These are phyloP conservation scores for Kwoniella bestiolae DNA, from an alignment of 768 basidiomycete species.

Conservation along the genomic window DNA sequence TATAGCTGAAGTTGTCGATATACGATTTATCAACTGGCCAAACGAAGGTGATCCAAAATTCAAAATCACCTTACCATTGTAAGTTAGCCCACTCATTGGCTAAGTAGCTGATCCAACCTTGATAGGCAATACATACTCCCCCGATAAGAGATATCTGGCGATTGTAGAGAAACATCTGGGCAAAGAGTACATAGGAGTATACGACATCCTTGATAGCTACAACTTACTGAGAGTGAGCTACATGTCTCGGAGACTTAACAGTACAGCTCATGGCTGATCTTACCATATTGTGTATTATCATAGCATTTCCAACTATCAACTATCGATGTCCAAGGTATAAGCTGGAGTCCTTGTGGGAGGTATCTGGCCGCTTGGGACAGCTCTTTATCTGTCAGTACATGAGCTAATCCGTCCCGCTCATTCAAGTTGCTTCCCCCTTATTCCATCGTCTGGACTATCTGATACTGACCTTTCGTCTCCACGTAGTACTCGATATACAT, in stretches of 20 bases:
- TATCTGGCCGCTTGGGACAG: constrained; percentile 57
- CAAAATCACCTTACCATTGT: constrained; percentile 69
- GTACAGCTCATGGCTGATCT: too few species aligned
- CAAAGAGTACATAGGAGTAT: constrained; percentile 82
- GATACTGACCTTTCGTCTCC: too few species aligned
- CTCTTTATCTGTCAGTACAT: constrained; percentile 49
- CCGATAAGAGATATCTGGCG: constrained; percentile 81
- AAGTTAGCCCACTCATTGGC: constrained; percentile 8
- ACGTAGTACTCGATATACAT: constrained; percentile 55
- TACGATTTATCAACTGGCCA: constrained; percentile 78
- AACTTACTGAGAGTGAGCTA: constrained; percentile 46
- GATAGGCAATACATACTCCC: constrained; percentile 47
- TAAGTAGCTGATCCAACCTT: background rate
- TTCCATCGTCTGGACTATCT: too few species aligned
- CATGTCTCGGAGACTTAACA: too few species aligned
- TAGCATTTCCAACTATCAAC: constrained; percentile 87
- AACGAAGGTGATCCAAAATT: constrained; percentile 84
- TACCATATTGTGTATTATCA: constrained; percentile 18
- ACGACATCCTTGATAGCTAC: constrained; percentile 62
- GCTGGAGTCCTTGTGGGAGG: constrained; percentile 57
- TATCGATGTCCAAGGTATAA: constrained; percentile 57
- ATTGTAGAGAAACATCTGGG: constrained; percentile 88
- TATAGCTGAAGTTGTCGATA: constrained; percentile 78
- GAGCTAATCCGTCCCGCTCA: too few species aligned
- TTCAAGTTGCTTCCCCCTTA: too few species aligned